Percentiles rank a stretch among this genome's conserved stretches.
These are phyloP conservation scores for Nicotiana noctiflora DNA, from an alignment of 257 asterid species.

Conservation along the genomic window DNA sequence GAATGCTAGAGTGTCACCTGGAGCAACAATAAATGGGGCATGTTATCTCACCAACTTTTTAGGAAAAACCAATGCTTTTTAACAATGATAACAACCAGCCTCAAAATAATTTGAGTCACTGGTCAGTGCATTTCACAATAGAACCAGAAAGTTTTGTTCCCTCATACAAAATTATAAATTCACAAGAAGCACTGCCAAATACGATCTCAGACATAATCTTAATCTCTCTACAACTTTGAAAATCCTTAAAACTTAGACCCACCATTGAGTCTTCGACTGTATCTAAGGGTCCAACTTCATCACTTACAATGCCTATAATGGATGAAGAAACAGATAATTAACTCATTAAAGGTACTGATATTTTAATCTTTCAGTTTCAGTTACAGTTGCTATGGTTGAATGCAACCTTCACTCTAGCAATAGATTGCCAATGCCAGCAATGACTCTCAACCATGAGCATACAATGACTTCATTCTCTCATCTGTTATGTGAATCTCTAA, in stretches of 20 bases:
- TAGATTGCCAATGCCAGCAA: not conserved
- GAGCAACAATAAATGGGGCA: not conserved
- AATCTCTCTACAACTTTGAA: not conserved
- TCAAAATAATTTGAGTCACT: not conserved
- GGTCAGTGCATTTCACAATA: not conserved
- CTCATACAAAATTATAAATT: not conserved
- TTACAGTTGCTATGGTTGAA: not conserved
- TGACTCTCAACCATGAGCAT: not conserved
- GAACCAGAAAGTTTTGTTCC: not conserved
- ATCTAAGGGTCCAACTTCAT: not conserved
- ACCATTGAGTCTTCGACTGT: not conserved
- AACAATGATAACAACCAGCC: not conserved
- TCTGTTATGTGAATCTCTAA: no score
- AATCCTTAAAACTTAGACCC: not conserved
- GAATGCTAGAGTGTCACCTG: not conserved
- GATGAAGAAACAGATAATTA: no score
- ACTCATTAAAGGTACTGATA: no score
- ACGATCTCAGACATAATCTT: not conserved
- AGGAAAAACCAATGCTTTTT: not conserved
- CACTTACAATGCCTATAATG: not conserved
- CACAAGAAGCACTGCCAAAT: not conserved
- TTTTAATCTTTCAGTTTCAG: not conserved
- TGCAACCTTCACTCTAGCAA: not conserved
- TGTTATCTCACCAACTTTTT: not conserved
- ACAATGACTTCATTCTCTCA: no score